phyloP scores from a whole-genome alignment of 306 rosid genomes.

The Sphenostylis stenocarpa region DNA sequence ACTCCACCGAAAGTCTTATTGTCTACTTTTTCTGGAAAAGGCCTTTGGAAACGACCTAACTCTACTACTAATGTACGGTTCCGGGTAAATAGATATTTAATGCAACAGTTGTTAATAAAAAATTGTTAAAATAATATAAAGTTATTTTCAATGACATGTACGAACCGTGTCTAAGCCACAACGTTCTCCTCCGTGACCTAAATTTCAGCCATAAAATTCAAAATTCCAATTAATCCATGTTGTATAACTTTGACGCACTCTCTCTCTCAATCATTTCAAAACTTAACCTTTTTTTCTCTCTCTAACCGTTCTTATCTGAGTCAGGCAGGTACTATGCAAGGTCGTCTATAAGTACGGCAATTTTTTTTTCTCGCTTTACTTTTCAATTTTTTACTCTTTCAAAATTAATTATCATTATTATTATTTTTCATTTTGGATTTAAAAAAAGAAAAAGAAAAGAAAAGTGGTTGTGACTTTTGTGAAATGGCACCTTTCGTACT shows the following conservation, averaged over 20 bases:
- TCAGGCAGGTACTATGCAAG: constrained; percentile 69
- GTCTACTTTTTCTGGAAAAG: not conserved
- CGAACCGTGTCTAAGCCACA: constrained; percentile 5
- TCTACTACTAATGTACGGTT: not conserved
- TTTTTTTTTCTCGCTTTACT: constrained; percentile 3
- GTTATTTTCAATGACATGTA: not conserved
- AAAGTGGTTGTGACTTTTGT: not conserved
- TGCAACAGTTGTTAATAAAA: not conserved
- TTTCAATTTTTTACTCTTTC: constrained; percentile 9
- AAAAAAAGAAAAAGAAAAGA: not conserved
- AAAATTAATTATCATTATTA: not conserved
- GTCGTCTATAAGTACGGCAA: constrained; percentile 79
- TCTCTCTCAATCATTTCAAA: constrained; percentile 4
- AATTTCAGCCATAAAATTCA: not conserved
- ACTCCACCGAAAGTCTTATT: no score
- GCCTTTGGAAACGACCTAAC: not conserved
- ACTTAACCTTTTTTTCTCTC: constrained; percentile 25
- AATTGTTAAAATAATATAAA: not conserved
- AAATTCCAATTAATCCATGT: not conserved
- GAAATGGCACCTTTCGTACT: constrained; percentile 60
- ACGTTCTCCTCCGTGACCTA: constrained; percentile 25
- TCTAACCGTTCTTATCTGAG: constrained; percentile 81
- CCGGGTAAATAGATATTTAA: not conserved
- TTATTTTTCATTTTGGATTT: not conserved
- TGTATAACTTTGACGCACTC: constrained; percentile 24